phyloP scores from a whole-genome alignment of 441 rosid genomes.

The Lepidium campestre region DNA sequence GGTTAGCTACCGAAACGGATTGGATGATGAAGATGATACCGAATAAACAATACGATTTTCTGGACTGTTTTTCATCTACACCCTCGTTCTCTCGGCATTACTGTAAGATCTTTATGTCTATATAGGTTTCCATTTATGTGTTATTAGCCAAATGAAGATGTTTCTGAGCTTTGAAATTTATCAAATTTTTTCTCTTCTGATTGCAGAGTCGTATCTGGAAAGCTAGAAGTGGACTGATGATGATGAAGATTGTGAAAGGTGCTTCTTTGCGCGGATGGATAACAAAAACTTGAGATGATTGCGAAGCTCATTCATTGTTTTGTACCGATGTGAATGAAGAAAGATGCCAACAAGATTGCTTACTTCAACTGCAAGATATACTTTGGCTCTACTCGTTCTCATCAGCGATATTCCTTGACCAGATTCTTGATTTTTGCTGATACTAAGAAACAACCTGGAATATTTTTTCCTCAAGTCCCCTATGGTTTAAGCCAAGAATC shows the following conservation, averaged over 20 bases:
- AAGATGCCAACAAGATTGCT: constrained; percentile 15
- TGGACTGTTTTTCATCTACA: neutral
- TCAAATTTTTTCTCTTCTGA: neutral
- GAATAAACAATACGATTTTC: constrained; percentile 4
- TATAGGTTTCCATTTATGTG: neutral
- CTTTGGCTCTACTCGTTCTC: constrained; percentile 28
- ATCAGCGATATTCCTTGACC: constrained; percentile 25
- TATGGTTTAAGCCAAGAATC: constrained; percentile 25
- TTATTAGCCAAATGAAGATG: neutral
- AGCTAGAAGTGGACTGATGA: constrained; percentile 7
- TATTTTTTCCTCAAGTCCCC: constrained; percentile 13
- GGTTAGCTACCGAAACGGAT: constrained; percentile 44
- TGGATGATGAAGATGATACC: constrained; percentile 34
- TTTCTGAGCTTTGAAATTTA: neutral
- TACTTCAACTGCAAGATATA: constrained; percentile 28
- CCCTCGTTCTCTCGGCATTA: neutral
- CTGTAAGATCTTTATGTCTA: neutral
- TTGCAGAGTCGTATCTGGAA: neutral
- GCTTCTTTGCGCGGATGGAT: neutral
- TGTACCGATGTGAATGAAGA: constrained; percentile 4
- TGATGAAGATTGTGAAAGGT: neutral
- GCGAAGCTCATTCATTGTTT: constrained; percentile 8
- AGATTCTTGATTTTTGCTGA: constrained; percentile 19
- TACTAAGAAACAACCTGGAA: constrained; percentile 22
- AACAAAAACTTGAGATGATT: neutral